Percentiles rank a stretch among this genome's conserved stretches.
Evolutionary conservation across 2,329 filamentous ascomycete genomes (phyloP).

Genomic region (Colletotrichum tabaci): DNA sequence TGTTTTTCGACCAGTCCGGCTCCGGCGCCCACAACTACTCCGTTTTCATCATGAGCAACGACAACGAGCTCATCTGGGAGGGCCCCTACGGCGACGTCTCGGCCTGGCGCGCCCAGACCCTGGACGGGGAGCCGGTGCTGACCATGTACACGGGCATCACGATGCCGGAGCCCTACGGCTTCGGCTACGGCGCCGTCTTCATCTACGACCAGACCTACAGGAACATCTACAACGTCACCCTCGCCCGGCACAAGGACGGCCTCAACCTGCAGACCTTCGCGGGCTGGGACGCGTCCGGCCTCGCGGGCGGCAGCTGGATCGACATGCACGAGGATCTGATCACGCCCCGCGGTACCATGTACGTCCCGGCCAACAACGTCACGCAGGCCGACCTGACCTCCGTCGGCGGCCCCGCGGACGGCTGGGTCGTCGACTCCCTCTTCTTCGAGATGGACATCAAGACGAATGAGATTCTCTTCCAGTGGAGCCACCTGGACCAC

Average conservation of each 20-base stretch:
- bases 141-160: slow-evolving; percentile 50
- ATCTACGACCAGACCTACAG: slow-evolving; percentile 51
- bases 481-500: slow-evolving; percentile 58
- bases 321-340: slow-evolving; percentile 58
- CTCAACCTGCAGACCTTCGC: slow-evolving; percentile 29
- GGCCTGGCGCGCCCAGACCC: slow-evolving; percentile 48
- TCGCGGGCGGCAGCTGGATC: slow-evolving; percentile 39
- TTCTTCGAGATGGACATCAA: slow-evolving; percentile 60
- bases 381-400: slow-evolving; percentile 47
- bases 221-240: slow-evolving; percentile 37
- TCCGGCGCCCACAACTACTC: slow-evolving; percentile 34
- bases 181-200: slow-evolving; percentile 51
- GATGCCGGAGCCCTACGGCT: slow-evolving; percentile 46
- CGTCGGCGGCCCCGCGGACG: slow-evolving; percentile 44
- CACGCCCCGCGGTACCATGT: slow-evolving; percentile 57
- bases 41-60: slow-evolving; percentile 46
- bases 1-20: slow-evolving; percentile 47
- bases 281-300: slow-evolving; percentile 26
- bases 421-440: slow-evolving; percentile 53
- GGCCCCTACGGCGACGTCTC: slow-evolving; percentile 45
- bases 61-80: slow-evolving; percentile 50
- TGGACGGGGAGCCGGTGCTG: slow-evolving; percentile 50
- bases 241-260: slow-evolving; percentile 12
- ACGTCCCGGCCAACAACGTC: slow-evolving; percentile 56
- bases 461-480: slow-evolving; percentile 56